Evolutionary conservation across 208 protist genomes (phyloP).

Genomic region (Crithidia brevicula): DNA sequence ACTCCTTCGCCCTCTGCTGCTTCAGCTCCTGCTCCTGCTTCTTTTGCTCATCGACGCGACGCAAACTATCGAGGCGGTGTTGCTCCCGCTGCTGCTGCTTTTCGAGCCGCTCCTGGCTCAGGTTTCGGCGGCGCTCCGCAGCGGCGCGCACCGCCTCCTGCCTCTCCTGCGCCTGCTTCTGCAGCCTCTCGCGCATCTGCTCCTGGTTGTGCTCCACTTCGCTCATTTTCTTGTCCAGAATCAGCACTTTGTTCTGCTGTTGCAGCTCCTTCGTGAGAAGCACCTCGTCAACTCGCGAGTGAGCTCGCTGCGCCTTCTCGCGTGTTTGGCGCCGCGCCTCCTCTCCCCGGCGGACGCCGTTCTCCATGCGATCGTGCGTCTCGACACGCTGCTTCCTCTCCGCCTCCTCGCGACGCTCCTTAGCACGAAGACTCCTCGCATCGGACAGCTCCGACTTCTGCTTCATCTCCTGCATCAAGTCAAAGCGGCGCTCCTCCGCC

Average conservation of each 20-base stretch:
- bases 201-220: conserved; percentile 81
- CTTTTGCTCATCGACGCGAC: conserved; percentile 78
- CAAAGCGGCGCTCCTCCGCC: conserved; percentile 80
- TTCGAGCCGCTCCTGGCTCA: conserved; percentile 76
- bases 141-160: conserved; percentile 80
- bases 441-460: conserved; percentile 63
- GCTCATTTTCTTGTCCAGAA: conserved; percentile 79
- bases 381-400: conserved; percentile 58
- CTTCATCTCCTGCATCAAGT: conserved; percentile 72
- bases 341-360: conserved; percentile 65
- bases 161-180: conserved; percentile 60
- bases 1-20: conserved; percentile 63
- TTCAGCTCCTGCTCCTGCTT: conserved; percentile 53
- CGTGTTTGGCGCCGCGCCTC: conserved; percentile 73
- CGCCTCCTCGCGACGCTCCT: conserved; percentile 70
- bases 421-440: conserved; percentile 51
- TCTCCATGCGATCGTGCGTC: conserved; percentile 66
- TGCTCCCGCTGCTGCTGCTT: conserved; percentile 73
- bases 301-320: conserved; percentile 58
- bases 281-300: conserved; percentile 81
- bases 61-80: conserved; percentile 53
- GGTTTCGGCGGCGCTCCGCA: conserved; percentile 66
- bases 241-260: conserved; percentile 71
- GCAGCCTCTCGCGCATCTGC: conserved; percentile 68
- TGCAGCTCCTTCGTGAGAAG: conserved; percentile 73